Conservation (phyloP, 1,284 basidiomycete genomes). For the Apiotrichum siamense region DNA sequence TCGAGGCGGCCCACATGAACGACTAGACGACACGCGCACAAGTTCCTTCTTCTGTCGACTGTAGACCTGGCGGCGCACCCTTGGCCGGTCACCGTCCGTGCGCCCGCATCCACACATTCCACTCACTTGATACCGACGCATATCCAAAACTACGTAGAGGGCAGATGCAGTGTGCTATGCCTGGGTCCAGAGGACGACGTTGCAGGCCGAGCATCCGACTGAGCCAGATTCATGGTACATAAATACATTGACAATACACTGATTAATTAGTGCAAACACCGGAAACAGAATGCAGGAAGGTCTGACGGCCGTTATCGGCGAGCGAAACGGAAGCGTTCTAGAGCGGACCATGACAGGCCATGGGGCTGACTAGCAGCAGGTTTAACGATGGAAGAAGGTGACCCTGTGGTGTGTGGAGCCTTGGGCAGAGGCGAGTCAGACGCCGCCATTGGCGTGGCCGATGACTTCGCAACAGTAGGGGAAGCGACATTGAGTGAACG, state of each 20-base stretch:
- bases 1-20: not conserved
- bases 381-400: no score
- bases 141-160: conserved; percentile 4
- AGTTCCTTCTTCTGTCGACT: no score
- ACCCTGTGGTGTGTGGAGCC: not conserved
- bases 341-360: conserved; percentile 10
- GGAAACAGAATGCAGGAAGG: not conserved
- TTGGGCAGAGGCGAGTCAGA: not conserved
- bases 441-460: no score
- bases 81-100: not conserved
- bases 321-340: conserved; percentile 16
- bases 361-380: not conserved
- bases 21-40: not conserved
- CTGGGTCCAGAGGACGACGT: not conserved
- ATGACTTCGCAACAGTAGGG: not conserved
- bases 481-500: not conserved
- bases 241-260: not conserved
- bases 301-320: not conserved
- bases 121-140: not conserved
- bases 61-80: no score
- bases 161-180: conserved; percentile 20
- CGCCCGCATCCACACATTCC: no score
- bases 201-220: not conserved
- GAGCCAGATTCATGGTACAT: not conserved
- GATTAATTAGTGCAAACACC: not conserved